phyloP scores from a whole-genome alignment of 352 stramenopile species.

The Bremia lactucae region DNA sequence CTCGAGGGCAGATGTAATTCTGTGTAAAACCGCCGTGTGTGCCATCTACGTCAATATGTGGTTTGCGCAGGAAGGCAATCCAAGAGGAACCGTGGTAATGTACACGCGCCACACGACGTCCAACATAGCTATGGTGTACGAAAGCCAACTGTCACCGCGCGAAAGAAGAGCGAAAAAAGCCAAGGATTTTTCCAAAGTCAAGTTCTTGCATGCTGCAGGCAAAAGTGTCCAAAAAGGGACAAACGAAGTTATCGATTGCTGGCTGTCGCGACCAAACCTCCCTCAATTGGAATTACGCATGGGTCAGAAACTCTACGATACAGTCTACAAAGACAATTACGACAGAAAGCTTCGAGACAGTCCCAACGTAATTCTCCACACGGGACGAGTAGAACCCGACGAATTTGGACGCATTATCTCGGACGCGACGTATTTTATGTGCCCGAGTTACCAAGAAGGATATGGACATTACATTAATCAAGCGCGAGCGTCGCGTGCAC shows the following conservation, averaged over 20 bases:
- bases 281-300: constrained; percentile 29
- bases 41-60: constrained; percentile 29
- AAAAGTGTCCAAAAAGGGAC: constrained; percentile 40
- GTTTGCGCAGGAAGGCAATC: constrained; percentile 54
- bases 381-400: constrained; percentile 20
- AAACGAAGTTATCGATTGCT: constrained; percentile 30
- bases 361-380: constrained; percentile 23
- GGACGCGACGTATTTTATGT: constrained; percentile 35
- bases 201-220: constrained; percentile 35
- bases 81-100: constrained; percentile 30
- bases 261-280: constrained; percentile 21
- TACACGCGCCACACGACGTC: constrained; percentile 58
- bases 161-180: constrained; percentile 4
- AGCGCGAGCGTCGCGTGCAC: constrained; percentile 27
- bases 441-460: constrained; percentile 37
- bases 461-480: constrained; percentile 67
- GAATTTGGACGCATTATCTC: constrained; percentile 33
- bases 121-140: constrained; percentile 23
- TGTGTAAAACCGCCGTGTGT: constrained; percentile 44
- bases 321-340: constrained; percentile 16
- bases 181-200: constrained; percentile 33
- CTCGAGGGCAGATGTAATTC: constrained; percentile 32
- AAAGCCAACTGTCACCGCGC: constrained; percentile 9
- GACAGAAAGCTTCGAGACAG: constrained; percentile 14
- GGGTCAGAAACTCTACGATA: constrained; percentile 24